Evolutionary conservation across 257 asterid genomes (phyloP).

Genomic region (Nicotiana sylvestris): DNA sequence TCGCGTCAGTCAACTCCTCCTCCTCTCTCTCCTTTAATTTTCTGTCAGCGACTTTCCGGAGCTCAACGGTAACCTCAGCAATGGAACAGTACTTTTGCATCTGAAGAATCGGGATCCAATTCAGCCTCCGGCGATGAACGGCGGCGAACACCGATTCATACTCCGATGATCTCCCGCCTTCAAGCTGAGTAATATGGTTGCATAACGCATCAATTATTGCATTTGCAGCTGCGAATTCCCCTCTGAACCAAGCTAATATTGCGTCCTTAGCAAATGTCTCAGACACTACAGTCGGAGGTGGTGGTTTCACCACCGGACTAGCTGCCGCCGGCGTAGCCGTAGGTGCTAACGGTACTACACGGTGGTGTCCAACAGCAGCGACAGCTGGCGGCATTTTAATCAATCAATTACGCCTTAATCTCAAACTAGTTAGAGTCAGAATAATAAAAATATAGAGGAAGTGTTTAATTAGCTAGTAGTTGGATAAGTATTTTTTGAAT

Average conservation of each 20-base stretch:
- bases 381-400: slow-evolving; percentile 78
- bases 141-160: slow-evolving; percentile 75
- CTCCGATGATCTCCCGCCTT: slow-evolving; percentile 39
- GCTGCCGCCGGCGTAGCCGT: slow-evolving; percentile 20
- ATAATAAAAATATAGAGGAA: neutral
- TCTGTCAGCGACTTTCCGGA: slow-evolving; percentile 52
- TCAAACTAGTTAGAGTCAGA: neutral
- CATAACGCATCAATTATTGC: slow-evolving; percentile 89
- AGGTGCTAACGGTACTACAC: slow-evolving; percentile 28
- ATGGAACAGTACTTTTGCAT: slow-evolving; percentile 88
- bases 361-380: slow-evolving; percentile 47
- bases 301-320: slow-evolving; percentile 39
- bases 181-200: slow-evolving; percentile 66
- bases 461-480: neutral
- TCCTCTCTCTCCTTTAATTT: slow-evolving; percentile 37
- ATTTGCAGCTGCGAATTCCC: slow-evolving; percentile 98
- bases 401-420: slow-evolving; percentile 19
- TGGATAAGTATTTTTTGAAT: neutral
- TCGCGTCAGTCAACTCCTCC: slow-evolving; percentile 20
- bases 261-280: slow-evolving; percentile 82
- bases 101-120: slow-evolving; percentile 96
- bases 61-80: slow-evolving; percentile 71
- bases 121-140: slow-evolving; percentile 73
- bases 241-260: slow-evolving; percentile 84
- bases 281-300: slow-evolving; percentile 30